Percentiles rank a stretch among this genome's conserved stretches.
These are phyloP conservation scores for Gynochthodes officinalis DNA, from an alignment of 257 asterid genomes.

Conservation along the genomic window DNA sequence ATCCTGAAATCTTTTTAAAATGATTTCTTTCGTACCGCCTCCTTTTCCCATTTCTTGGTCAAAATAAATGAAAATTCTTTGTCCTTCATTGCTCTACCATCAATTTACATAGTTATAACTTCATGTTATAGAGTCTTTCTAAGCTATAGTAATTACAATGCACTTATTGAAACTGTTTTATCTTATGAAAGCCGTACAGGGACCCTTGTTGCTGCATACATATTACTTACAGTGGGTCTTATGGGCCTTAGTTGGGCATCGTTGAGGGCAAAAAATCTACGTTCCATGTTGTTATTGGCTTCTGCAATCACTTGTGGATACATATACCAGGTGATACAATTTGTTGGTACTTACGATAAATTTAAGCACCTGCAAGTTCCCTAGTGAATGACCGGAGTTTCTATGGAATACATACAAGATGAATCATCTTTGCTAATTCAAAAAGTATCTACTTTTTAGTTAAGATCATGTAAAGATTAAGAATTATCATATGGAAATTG, in stretches of 20 bases:
- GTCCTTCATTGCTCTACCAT: background rate
- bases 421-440: too few species aligned
- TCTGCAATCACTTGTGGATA: conserved; percentile 73
- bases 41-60: background rate
- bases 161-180: conserved; percentile 18
- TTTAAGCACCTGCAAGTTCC: background rate
- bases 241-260: conserved; percentile 63
- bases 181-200: conserved; percentile 66
- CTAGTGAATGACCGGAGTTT: background rate
- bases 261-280: conserved; percentile 55
- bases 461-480: background rate
- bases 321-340: conserved; percentile 63
- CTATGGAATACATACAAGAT: background rate
- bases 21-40: background rate
- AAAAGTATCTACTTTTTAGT: background rate
- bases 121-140: background rate
- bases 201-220: conserved; percentile 53
- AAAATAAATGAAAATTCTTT: background rate
- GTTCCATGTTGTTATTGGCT: conserved; percentile 49
- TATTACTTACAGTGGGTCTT: conserved; percentile 66
- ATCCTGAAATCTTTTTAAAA: background rate
- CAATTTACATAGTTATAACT: background rate
- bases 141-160: background rate
- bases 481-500: background rate
- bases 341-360: background rate